phyloP scores from a whole-genome alignment of 306 rosid species.

The Acacia acuminata region DNA sequence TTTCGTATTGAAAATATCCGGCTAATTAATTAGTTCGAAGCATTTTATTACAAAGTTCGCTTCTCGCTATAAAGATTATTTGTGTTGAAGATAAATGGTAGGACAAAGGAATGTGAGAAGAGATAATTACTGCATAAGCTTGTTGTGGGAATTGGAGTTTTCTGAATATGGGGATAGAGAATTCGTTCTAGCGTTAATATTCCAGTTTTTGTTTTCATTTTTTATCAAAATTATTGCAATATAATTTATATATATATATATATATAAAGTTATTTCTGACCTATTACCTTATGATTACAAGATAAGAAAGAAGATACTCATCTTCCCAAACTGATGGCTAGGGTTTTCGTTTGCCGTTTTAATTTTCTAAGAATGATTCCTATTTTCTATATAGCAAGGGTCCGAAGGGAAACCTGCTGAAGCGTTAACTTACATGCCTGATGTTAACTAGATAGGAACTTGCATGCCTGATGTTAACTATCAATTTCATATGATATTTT shows the following conservation, averaged over 20 bases:
- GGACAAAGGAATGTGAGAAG: not conserved
- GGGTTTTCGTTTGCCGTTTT: not conserved
- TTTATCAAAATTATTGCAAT: not conserved
- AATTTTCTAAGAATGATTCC: not conserved
- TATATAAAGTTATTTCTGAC: not conserved
- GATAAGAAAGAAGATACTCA: not conserved
- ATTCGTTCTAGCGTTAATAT: not conserved
- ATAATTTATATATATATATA: no score
- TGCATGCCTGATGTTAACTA: not conserved
- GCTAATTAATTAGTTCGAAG: no score
- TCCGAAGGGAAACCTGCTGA: no score
- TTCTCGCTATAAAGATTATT: no score
- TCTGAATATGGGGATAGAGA: not conserved
- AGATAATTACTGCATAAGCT: not conserved
- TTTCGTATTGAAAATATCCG: no score
- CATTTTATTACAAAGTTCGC: no score
- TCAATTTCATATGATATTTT: not conserved
- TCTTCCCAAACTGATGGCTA: not conserved
- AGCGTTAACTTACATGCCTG: not conserved
- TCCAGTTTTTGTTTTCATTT: not conserved
- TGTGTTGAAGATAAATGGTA: not conserved
- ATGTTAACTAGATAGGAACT: not conserved
- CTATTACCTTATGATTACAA: not conserved
- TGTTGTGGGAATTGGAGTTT: not conserved
- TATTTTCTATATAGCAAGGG: not conserved